Evolutionary conservation across 1,284 basidiomycete species (phyloP).

Genomic region (Tranzscheliella williamsii): DNA sequence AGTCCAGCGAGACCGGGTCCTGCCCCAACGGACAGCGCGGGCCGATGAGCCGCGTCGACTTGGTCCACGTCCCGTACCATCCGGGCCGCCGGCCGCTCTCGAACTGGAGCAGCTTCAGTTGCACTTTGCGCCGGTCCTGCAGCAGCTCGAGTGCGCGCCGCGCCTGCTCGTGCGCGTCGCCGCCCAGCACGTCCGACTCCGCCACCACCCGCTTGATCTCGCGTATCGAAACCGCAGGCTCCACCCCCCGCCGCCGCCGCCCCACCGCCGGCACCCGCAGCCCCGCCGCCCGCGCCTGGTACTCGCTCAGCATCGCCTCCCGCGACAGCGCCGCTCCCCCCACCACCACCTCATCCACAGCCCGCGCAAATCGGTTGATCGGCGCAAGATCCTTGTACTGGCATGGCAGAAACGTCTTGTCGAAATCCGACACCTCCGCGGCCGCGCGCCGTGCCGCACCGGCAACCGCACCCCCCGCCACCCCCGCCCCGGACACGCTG

Average conservation of each 20-base stretch:
- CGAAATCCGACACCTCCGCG: slow-evolving; percentile 39
- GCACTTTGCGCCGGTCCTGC: slow-evolving; percentile 48
- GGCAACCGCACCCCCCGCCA: slow-evolving; percentile 5
- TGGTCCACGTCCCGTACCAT: slow-evolving; percentile 58
- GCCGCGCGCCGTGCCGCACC: slow-evolving; percentile 7
- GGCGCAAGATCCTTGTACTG: slow-evolving; percentile 55
- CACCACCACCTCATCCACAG: slow-evolving; percentile 8
- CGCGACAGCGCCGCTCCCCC: slow-evolving; percentile 8
- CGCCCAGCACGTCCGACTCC: slow-evolving; percentile 56
- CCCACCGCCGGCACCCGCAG: slow-evolving; percentile 2
- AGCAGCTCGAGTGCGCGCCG: slow-evolving; percentile 44
- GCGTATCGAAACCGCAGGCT: slow-evolving; percentile 48
- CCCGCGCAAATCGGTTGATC: slow-evolving; percentile 43
- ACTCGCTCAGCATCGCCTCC: slow-evolving; percentile 39
- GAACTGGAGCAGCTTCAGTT: slow-evolving; percentile 56
- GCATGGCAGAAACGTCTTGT: slow-evolving; percentile 54
- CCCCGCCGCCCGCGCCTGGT: slow-evolving; percentile 10
- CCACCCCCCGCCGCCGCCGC: slow-evolving; percentile 33
- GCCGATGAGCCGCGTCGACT: slow-evolving; percentile 51
- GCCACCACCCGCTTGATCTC: slow-evolving; percentile 56
- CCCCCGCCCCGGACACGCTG: background rate
- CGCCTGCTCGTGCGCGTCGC: slow-evolving; percentile 49
- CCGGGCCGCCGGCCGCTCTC: slow-evolving; percentile 53
- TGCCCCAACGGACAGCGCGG: slow-evolving; percentile 52
- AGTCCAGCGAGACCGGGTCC: slow-evolving; percentile 56